Evolutionary conservation across 257 asterid genomes (phyloP).

Genomic region (Ajuga chamaepitys): DNA sequence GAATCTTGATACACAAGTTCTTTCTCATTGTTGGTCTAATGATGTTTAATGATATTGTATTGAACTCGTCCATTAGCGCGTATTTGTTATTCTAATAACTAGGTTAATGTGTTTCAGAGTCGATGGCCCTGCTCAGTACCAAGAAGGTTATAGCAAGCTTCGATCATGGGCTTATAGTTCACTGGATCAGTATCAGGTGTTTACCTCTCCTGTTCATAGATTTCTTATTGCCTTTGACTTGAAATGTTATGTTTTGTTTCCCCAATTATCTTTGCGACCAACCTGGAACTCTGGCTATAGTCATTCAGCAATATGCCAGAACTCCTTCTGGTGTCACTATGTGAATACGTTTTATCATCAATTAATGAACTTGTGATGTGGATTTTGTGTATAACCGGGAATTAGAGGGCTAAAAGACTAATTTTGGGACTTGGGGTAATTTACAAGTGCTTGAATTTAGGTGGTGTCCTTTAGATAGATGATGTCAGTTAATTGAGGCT

Average conservation of each 20-base stretch:
- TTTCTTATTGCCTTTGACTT: background rate
- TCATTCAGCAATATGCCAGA: background rate
- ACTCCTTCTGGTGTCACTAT: constrained; percentile 29
- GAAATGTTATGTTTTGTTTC: background rate
- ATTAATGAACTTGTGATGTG: background rate
- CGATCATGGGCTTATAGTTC: constrained; percentile 95
- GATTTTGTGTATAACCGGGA: background rate
- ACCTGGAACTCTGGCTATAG: background rate
- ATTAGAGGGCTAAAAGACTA: background rate
- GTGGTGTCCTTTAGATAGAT: background rate
- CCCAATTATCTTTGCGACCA: constrained; percentile 6
- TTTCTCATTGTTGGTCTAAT: background rate
- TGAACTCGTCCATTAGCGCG: background rate
- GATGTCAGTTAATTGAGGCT: too few relatives aligned
- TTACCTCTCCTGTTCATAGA: background rate
- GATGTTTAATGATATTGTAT: background rate
- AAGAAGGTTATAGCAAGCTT: constrained; percentile 79
- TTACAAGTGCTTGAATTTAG: background rate
- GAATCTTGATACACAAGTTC: background rate
- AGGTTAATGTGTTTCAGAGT: constrained; percentile 38
- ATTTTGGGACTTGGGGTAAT: background rate
- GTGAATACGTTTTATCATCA: background rate
- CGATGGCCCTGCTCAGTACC: constrained; percentile 72
- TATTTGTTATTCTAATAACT: background rate
- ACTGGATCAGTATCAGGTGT: constrained; percentile 85